Percentiles rank a stretch among this genome's conserved stretches.
Conservation (phyloP, 1,139 yeast genomes). For the Yamadazyma taylorii region DNA sequence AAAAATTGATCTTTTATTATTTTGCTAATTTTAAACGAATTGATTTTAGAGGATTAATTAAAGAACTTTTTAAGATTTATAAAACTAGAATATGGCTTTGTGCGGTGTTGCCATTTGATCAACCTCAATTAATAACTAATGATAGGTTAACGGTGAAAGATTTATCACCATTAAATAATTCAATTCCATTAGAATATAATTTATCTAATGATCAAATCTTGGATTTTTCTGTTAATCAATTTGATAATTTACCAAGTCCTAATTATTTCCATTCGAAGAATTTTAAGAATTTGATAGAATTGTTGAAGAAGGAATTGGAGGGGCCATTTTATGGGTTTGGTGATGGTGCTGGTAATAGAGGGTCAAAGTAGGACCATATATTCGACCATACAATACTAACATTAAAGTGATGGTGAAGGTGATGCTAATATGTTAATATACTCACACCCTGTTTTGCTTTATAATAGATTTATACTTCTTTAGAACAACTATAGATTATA, state of each 20-base stretch:
- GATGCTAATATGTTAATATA: background rate
- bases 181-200: constrained; percentile 43
- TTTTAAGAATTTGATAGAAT: constrained; percentile 35
- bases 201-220: constrained; percentile 42
- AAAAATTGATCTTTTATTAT: constrained; percentile 90
- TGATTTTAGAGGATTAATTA: constrained; percentile 88
- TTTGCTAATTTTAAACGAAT: constrained; percentile 74
- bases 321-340: constrained; percentile 48
- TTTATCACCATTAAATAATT: constrained; percentile 15
- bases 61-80: constrained; percentile 88
- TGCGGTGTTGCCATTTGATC: constrained; percentile 59
- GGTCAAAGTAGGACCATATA: too few relatives aligned
- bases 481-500: background rate
- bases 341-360: too few relatives aligned
- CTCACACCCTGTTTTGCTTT: too few relatives aligned
- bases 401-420: too few relatives aligned
- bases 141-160: constrained; percentile 3
- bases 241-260: constrained; percentile 34
- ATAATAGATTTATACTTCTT: constrained; percentile 4
- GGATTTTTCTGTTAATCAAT: constrained; percentile 41
- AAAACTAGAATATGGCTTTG: constrained; percentile 98
- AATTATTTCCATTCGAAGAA: constrained; percentile 47
- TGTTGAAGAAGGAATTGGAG: constrained; percentile 32
- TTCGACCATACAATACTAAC: too few relatives aligned
- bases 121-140: constrained; percentile 28